Evolutionary conservation across 495 filamentous ascomycete genomes (phyloP).

Genomic region (Penicillium steckii): DNA sequence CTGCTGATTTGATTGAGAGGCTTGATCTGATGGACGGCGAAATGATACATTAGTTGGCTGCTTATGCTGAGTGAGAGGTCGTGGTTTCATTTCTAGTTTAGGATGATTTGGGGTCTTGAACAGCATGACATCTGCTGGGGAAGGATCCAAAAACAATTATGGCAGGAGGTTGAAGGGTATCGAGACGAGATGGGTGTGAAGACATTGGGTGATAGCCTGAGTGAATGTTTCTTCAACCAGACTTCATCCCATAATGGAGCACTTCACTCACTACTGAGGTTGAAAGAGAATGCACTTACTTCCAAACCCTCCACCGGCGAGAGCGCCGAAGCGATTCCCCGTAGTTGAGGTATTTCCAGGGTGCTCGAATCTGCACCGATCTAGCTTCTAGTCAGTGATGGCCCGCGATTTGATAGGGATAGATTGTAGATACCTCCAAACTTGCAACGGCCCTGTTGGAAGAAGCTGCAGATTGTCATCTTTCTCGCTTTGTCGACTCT

Average conservation of each 20-base stretch:
- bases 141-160: not conserved
- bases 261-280: not conserved
- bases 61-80: not conserved
- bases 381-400: slow-evolving; percentile 30
- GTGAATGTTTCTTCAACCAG: not conserved
- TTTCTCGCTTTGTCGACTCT: slow-evolving; percentile 1
- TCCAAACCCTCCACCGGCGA: slow-evolving; percentile 36
- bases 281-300: slow-evolving; percentile 27
- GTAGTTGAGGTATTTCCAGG: slow-evolving; percentile 33
- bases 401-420: not conserved
- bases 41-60: not conserved
- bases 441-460: slow-evolving; percentile 68
- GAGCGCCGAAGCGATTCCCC: slow-evolving; percentile 46
- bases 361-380: slow-evolving; percentile 56
- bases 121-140: not conserved
- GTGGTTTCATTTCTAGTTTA: not conserved
- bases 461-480: slow-evolving; percentile 71
- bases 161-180: not conserved
- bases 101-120: no score
- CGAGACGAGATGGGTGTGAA: not conserved
- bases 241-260: not conserved
- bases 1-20: slow-evolving; percentile 20
- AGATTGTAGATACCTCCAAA: slow-evolving; percentile 53
- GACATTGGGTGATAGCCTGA: not conserved
- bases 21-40: slow-evolving; percentile 10